Base-by-base conservation (phyloP, 495 filamentous ascomycete genomes). In the Tuber magnatum region DNA sequence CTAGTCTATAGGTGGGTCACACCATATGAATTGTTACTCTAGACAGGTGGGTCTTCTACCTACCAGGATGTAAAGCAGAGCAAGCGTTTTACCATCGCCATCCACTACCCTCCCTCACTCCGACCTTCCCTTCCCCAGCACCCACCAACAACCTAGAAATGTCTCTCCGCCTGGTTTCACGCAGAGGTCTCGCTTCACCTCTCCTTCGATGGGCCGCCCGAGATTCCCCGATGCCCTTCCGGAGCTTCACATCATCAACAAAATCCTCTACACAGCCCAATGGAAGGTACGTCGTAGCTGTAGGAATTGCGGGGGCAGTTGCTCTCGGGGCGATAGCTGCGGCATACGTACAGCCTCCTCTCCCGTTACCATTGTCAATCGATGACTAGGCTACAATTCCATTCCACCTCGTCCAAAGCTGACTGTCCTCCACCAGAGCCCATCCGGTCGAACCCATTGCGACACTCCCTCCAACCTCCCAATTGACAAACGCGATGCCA, bases 401-500 rank as follows among this genome's bases (percentile, higher is more conserved):
- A 71, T 43, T 39, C 69, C 39, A 44, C 28, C 24, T 32, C 38
- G 14, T 7, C 56, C 28, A 32, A 18, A 35, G 28, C 28, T 65
- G 32, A 65, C 16, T 65, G 32, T 32, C 28, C 56, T 65, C 56
- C 56, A 28, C 56, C 16, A 41, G 39, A 43, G 41, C 42, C 80
- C 80, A 61, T 74, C 69, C 35, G 18, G 28, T 2, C 39, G 83
- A 80, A 39, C 76, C 61, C 83, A 44, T 35, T 71, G 42, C 12
- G 42, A 44, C 80, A 75, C 75, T 83, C n/a, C 69, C 18, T 44
- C 76, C 28, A n/a, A n/a, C 28, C 87, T 89, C 42, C 86, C 92
- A 72, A 93, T 93, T 73, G 91, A 91, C 81, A 91, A 93, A 77
- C 88, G 89, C 71, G 92, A 94, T 83, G 85, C 84, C 73, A 85